A percentile compares a stretch with the other conserved stretches of the same genome.
These are phyloP conservation scores for Lolium perenne DNA, from an alignment of 176 grass and related monocot species.

Conservation along the genomic window DNA sequence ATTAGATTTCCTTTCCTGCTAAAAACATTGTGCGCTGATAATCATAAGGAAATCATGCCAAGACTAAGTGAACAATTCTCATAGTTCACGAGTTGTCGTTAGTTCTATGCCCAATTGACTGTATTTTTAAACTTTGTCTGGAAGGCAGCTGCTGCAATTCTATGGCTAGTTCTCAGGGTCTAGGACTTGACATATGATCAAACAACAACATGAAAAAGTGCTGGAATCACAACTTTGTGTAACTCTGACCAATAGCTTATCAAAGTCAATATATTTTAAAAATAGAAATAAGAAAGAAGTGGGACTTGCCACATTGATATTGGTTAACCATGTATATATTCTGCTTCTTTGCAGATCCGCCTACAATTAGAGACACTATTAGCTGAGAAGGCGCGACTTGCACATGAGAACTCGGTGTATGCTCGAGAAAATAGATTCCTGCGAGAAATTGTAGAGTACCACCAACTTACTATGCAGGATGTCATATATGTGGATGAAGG, in stretches of 20 bases:
- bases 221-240: not conserved
- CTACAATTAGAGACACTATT: slow-evolving; percentile 89
- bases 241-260: too few species aligned
- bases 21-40: not conserved
- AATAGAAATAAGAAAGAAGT: not conserved
- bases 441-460: slow-evolving; percentile 95
- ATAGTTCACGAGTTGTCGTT: not conserved
- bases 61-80: not conserved
- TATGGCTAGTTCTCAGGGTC: not conserved
- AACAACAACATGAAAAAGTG: not conserved
- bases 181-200: not conserved
- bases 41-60: slow-evolving; percentile 11
- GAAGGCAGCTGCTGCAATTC: slow-evolving; percentile 13
- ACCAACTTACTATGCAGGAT: slow-evolving; percentile 98
- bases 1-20: not conserved
- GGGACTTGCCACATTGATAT: not conserved
- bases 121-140: not conserved
- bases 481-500: slow-evolving; percentile 95
- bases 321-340: slow-evolving; percentile 9
- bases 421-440: slow-evolving; percentile 97
- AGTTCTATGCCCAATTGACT: slow-evolving; percentile 9
- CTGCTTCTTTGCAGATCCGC: slow-evolving; percentile 68
- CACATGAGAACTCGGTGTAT: slow-evolving; percentile 90
- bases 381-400: slow-evolving; percentile 86
- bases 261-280: slow-evolving; percentile 3